These are phyloP conservation scores for Arthrobotrys entomopaga DNA, from an alignment of 2,329 filamentous ascomycete species.

Conservation along the genomic window DNA sequence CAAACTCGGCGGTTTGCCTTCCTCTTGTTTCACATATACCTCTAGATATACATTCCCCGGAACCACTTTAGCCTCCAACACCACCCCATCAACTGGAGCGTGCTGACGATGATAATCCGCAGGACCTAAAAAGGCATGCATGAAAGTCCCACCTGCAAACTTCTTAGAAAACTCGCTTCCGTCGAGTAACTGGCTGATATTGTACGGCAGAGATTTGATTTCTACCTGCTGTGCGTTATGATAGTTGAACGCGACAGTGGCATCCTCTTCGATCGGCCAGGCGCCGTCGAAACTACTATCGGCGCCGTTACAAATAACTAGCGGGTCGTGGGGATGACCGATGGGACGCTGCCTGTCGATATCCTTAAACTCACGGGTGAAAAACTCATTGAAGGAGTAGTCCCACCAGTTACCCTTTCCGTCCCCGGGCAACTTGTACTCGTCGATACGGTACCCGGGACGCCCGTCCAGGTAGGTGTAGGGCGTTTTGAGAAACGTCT, in stretches of 20 bases:
- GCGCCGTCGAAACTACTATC: conserved; percentile 61
- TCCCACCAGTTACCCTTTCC: conserved; percentile 59
- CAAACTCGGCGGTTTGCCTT: conserved; percentile 37
- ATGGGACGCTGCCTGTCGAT: conserved; percentile 60
- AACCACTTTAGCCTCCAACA: conserved; percentile 62
- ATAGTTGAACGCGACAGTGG: conserved; percentile 56
- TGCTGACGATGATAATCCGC: conserved; percentile 64
- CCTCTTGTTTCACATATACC: conserved; percentile 57
- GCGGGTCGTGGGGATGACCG: conserved; percentile 58
- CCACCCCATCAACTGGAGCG: conserved; percentile 62
- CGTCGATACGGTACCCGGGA: conserved; percentile 59
- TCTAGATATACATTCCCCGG: conserved; percentile 62
- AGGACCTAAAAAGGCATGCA: conserved; percentile 63
- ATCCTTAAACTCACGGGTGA: conserved; percentile 62
- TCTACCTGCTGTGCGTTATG: conserved; percentile 59
- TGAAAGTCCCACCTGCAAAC: conserved; percentile 63
- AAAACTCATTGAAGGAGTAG: conserved; percentile 63
- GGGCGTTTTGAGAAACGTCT: conserved; percentile 60
- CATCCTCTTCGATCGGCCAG: conserved; percentile 56
- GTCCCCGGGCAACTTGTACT: conserved; percentile 60
- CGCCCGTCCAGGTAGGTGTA: conserved; percentile 34
- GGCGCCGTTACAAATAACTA: conserved; percentile 61
- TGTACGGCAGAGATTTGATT: conserved; percentile 63
- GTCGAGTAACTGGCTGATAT: conserved; percentile 61
- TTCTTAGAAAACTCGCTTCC: conserved; percentile 59